Evolutionary conservation across 1,139 yeast genomes (phyloP), one percentile per base, ranked within the genome.

Genomic region (Sugiyamaella xylanicola): DNA sequence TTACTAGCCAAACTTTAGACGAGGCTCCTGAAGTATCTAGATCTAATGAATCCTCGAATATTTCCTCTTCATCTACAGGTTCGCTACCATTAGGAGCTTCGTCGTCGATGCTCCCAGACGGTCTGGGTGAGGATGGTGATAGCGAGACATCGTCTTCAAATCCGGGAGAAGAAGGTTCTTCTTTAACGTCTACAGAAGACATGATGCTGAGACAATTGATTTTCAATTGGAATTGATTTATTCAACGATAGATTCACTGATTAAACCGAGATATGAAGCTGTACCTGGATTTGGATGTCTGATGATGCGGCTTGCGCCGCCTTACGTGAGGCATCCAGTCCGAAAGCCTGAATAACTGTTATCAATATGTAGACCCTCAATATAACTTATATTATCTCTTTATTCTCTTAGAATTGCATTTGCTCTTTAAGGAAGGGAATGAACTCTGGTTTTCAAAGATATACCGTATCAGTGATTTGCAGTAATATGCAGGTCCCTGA

Each of bases 1-100:
- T 83, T 25, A 93, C 96, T 27, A 93, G 76, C 99, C 99, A 93
- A 43, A 93, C 86, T 65, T 90, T 90, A 50, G 72, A 67, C 43
- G 61, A 69, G 39, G 70, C 68, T 22, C 65, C 63, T 17, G 72
- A 54, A 45, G 74, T 67, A 56, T 75, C 78, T 25, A 75, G 69
- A 56, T 75, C 78, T n/a, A 73, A 64, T 21, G 74, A 62, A 59
- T 74, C 78, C 49, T 75, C 78, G 55, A 69, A 71, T 22, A 66
- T 65, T 50, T 72, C 77, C 29, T 70, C 73, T 48, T 68, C 74
- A 35, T 65, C 68, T 9, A 56, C 71, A 76, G 36, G 60, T 61
- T 22, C 56, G 13, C 13, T 61, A 43, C 56, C 61, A n/a, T 48
- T 56, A 4, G 56, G 59, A 48, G 71, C 76, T 9, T 53, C 32